Base-by-base conservation (phyloP, 768 basidiomycete species). In the Guyanaporus albipodus region DNA sequence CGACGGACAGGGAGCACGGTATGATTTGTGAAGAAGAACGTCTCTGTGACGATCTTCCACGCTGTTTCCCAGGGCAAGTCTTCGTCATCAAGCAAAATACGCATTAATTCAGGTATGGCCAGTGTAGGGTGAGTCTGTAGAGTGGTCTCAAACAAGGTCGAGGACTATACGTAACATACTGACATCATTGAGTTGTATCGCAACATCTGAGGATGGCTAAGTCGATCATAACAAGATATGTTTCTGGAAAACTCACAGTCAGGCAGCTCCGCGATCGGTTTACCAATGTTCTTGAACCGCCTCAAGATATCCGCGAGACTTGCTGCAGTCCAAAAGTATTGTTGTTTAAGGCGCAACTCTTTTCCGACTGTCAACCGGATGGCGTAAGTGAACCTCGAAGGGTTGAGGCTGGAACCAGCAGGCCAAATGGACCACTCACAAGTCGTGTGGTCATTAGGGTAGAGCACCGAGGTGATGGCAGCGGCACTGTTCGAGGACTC, bases 1-100 rank as follows among this genome's bases (percentile, higher is more conserved):
- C 31, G 39, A 76, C 80, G 57, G 32, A 86, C 91, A 19, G 91
- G 89, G 24, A 96, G 73, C 24, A 98, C 93, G 8, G 90, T 92
- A 67, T 92, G 93, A 65, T 95, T 96, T 9, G 93, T 97, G 72
- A 92, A 98, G 68, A 89, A 92, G 73, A 96, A 94, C 3, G 89
- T 91, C 62, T 85, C 85, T 42, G 82, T 90, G 36, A 86, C 83
- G 56, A 98, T 91, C 19, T 74, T 66, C 96, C 96, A 99, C 4
- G 96, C 94, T 14, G 67, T 57, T 52, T 82, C 79, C 88, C 92
- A 99, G 2, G 70, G 56, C 17, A 93, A 60, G 28, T 93, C 90
- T 65, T 98, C 95, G 29, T 98, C 95, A 58, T 98, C 95, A 55
- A 89, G 70, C 22, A 90, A 75, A 54, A 97, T 80, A 22, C 94